Evolutionary conservation across 768 basidiomycete genomes (phyloP).

Genomic region (Mycena sanguinolenta): DNA sequence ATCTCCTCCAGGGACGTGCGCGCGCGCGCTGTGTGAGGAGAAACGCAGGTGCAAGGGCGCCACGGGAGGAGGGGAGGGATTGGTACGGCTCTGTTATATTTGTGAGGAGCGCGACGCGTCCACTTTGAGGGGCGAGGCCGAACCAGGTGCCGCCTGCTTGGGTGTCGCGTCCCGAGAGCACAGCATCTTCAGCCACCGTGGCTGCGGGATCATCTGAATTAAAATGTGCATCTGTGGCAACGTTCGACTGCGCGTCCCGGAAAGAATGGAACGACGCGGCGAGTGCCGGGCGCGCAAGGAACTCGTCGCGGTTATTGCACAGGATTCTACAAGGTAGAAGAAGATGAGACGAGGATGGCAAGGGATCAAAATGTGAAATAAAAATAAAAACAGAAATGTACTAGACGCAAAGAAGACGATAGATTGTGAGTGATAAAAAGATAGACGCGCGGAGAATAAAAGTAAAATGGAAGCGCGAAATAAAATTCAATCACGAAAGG

Average conservation of each 20-base stretch:
- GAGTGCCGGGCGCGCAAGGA: conserved; percentile 73
- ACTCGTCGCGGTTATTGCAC: conserved; percentile 84
- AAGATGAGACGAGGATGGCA: neutral
- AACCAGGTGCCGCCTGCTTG: conserved; percentile 88
- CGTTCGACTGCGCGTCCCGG: conserved; percentile 35
- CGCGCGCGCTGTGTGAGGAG: conserved; percentile 62
- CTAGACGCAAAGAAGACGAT: neutral
- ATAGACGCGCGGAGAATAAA: conserved; percentile 15
- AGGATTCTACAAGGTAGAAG: conserved; percentile 64
- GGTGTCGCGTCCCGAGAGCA: conserved; percentile 83
- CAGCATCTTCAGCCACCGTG: conserved; percentile 41
- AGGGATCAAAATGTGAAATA: conserved; percentile 4
- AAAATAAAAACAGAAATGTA: conserved; percentile 10
- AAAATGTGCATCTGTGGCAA: neutral
- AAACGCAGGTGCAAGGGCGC: conserved; percentile 76
- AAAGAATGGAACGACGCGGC: conserved; percentile 80
- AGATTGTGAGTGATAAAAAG: conserved; percentile 33
- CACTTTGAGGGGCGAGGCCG: conserved; percentile 70
- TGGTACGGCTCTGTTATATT: conserved; percentile 83
- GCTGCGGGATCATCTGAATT: neutral
- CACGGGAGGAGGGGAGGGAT: conserved; percentile 71
- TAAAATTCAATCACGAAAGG: neutral
- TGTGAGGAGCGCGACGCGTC: conserved; percentile 80
- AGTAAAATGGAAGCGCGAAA: neutral
- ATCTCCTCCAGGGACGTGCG: conserved; percentile 63